Percentiles rank a stretch among this genome's conserved stretches.
These are phyloP conservation scores for Fusarium scirpi DNA, from an alignment of 2,329 filamentous ascomycete species.

Conservation along the genomic window DNA sequence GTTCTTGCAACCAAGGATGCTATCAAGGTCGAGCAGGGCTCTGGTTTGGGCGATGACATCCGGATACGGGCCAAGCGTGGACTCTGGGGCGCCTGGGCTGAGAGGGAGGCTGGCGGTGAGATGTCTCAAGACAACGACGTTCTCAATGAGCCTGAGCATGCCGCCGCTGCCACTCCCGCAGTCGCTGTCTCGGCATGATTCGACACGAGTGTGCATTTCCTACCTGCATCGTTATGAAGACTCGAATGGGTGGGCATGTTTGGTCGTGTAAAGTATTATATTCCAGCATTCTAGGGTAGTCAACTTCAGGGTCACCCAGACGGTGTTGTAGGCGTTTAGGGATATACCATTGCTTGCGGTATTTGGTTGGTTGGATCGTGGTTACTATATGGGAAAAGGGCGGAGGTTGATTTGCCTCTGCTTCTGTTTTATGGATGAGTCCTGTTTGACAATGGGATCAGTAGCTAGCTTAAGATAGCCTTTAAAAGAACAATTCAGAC, in stretches of 20 bases:
- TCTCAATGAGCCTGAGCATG: constrained; percentile 52
- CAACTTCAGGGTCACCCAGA: constrained; percentile 47
- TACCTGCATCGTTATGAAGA: constrained; percentile 43
- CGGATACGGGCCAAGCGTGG: constrained; percentile 90
- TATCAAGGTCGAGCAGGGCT: constrained; percentile 91
- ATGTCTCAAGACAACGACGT: constrained; percentile 63
- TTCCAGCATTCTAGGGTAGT: constrained; percentile 51
- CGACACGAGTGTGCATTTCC: constrained; percentile 21
- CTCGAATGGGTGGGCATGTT: constrained; percentile 42
- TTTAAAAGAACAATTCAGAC: constrained; percentile 16
- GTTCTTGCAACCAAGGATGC: constrained; percentile 98
- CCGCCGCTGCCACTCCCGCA: constrained; percentile 48
- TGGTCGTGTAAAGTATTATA: constrained; percentile 52
- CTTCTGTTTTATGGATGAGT: constrained; percentile 33
- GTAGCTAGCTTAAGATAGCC: constrained; percentile 22
- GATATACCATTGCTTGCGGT: constrained; percentile 55
- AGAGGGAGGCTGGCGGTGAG: constrained; percentile 75
- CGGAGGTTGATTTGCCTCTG: constrained; percentile 26
- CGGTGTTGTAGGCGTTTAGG: constrained; percentile 55
- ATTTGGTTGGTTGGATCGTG: constrained; percentile 39
- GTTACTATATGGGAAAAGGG: constrained; percentile 43
- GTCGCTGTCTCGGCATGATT: constrained; percentile 56
- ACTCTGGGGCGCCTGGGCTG: constrained; percentile 98
- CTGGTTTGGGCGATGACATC: constrained; percentile 82
- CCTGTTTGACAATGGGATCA: constrained; percentile 27